Conservation (phyloP, 306 rosid genomes). For the Cotoneaster glaucophyllus region DNA sequence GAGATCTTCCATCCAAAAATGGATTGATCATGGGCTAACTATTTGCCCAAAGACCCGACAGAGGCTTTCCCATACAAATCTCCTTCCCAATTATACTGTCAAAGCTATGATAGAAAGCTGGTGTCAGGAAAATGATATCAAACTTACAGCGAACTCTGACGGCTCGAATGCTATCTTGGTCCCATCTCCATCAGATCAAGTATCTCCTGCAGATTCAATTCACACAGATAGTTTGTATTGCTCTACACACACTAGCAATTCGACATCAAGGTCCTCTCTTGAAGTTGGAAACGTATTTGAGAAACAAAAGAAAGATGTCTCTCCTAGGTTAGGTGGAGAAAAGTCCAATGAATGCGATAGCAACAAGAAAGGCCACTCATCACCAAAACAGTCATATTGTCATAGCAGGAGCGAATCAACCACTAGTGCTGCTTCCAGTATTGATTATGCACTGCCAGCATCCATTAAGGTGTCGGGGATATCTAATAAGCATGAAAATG, state of each 20-base stretch:
- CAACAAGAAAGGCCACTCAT: constrained; percentile 40
- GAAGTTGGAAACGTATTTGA: constrained; percentile 48
- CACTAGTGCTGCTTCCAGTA: constrained; percentile 67
- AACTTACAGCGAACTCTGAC: constrained; percentile 26
- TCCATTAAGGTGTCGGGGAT: constrained; percentile 39
- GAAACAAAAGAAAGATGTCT: constrained; percentile 37
- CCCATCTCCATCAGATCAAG: constrained; percentile 30
- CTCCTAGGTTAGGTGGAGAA: constrained; percentile 36
- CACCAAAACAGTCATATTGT: constrained; percentile 52
- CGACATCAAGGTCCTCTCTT: constrained; percentile 50
- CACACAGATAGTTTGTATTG: constrained; percentile 30
- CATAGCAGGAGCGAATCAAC: constrained; percentile 74
- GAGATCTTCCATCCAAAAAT: constrained; percentile 67
- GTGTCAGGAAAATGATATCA: constrained; percentile 77
- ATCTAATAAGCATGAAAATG: constrained; percentile 35
- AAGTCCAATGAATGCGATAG: constrained; percentile 33
- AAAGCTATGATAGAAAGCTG: constrained; percentile 87
- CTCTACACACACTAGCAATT: constrained; percentile 28
- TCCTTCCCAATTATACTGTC: constrained; percentile 79
- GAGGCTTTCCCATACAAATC: constrained; percentile 58
- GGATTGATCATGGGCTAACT: constrained; percentile 75
- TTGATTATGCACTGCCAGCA: constrained; percentile 48
- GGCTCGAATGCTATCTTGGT: constrained; percentile 16
- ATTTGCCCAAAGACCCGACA: constrained; percentile 84
- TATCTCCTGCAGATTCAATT: constrained; percentile 30